Percentiles rank a stretch among this genome's conserved stretches.
Conservation (phyloP, 2,329 filamentous ascomycete species). For the Colletotrichum simmondsii region DNA sequence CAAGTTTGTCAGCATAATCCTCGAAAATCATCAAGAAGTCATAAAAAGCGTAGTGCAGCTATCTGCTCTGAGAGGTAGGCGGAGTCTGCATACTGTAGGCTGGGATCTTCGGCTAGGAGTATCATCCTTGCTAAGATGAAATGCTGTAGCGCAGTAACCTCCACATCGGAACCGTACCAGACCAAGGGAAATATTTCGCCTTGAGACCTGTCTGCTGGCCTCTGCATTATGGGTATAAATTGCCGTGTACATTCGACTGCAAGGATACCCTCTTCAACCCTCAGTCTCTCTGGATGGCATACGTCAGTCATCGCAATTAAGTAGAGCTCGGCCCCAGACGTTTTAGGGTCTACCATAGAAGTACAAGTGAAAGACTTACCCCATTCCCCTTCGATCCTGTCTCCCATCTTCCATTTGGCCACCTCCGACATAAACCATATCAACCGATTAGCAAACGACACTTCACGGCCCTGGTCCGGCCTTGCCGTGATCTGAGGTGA, state of each 20-base stretch:
- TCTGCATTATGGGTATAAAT: constrained; percentile 45
- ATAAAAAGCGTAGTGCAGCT: no score
- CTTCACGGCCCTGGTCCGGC: constrained; percentile 45
- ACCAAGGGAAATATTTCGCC: constrained; percentile 53
- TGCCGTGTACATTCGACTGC: neutral
- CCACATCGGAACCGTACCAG: constrained; percentile 52
- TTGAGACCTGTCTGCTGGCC: constrained; percentile 46
- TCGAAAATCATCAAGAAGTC: neutral
- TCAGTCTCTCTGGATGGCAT: neutral
- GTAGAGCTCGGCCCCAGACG: neutral
- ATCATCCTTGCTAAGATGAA: constrained; percentile 52
- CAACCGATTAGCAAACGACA: constrained; percentile 51
- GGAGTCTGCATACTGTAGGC: constrained; percentile 42
- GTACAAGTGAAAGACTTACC: constrained; percentile 39
- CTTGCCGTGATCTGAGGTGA: constrained; percentile 50
- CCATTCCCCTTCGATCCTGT: constrained; percentile 49
- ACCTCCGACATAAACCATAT: constrained; percentile 54
- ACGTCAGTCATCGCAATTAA: neutral
- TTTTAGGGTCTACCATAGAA: no score
- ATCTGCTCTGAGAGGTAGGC: no score
- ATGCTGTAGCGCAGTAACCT: constrained; percentile 53
- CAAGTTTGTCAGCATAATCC: neutral
- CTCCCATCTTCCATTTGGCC: constrained; percentile 53
- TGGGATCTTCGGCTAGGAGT: constrained; percentile 51
- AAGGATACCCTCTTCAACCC: neutral